A percentile compares a stretch with the other conserved stretches of the same genome.
phyloP scores from a whole-genome alignment of 306 rosid species.

The Fagus sylvatica region DNA sequence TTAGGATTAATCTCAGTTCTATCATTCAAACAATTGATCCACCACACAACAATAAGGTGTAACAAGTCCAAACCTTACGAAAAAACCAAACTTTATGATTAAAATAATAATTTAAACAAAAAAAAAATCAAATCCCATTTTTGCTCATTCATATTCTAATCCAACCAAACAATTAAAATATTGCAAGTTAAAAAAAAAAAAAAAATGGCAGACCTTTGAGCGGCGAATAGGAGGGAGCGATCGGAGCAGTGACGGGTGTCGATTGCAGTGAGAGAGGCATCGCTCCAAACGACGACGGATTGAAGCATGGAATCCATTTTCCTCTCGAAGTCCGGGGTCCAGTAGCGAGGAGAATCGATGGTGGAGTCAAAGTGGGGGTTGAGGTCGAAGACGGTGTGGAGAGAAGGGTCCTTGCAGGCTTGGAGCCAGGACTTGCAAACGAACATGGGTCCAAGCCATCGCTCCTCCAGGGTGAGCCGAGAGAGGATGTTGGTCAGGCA shows the following conservation, averaged over 20 bases:
- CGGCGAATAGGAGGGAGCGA: slow-evolving; percentile 53
- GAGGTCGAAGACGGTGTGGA: slow-evolving; percentile 63
- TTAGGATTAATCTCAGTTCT: background rate
- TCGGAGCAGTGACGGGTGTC: slow-evolving; percentile 77
- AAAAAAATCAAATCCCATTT: background rate
- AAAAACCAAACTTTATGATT: background rate
- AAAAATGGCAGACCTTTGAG: slow-evolving; percentile 55
- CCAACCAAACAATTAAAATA: background rate
- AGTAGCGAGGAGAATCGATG: slow-evolving; percentile 57
- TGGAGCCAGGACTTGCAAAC: slow-evolving; percentile 76
- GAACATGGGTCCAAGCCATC: slow-evolving; percentile 71
- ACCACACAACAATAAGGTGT: background rate
- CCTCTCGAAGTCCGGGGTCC: slow-evolving; percentile 64
- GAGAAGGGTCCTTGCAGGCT: slow-evolving; percentile 65
- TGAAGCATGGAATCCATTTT: slow-evolving; percentile 76
- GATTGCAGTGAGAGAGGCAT: slow-evolving; percentile 49
- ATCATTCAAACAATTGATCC: background rate
- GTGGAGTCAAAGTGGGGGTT: slow-evolving; percentile 48
- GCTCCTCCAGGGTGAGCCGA: slow-evolving; percentile 64
- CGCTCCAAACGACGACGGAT: slow-evolving; percentile 59
- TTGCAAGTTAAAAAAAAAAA: background rate
- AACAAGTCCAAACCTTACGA: background rate
- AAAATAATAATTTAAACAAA: background rate
- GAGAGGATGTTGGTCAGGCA: slow-evolving; percentile 71
- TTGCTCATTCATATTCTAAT: background rate